Evolutionary conservation across 163 green algal species (phyloP).

Genomic region (Scenedesmus sp.): DNA sequence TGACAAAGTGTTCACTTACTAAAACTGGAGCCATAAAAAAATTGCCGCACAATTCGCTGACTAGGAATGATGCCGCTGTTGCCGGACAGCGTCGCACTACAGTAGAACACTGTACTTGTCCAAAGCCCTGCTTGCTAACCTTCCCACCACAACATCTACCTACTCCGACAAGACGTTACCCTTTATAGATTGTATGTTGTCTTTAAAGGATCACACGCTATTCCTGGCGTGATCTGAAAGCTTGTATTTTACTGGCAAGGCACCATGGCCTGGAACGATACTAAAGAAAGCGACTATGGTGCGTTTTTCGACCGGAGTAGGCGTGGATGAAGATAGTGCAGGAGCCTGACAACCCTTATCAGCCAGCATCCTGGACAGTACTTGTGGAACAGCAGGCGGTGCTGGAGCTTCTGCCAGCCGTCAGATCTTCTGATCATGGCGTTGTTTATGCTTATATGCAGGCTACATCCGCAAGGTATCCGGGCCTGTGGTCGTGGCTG

Average conservation of each 20-base stretch:
- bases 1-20: too few relatives aligned
- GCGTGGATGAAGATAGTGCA: not conserved
- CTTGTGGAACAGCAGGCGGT: not conserved
- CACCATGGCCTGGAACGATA: constrained; percentile 25
- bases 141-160: not conserved
- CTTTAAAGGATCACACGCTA: not conserved
- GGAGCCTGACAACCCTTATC: not conserved
- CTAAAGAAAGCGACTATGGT: constrained; percentile 62
- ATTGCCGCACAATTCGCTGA: too few relatives aligned
- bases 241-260: not conserved
- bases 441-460: constrained; percentile 43
- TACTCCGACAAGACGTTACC: not conserved
- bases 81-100: too few relatives aligned
- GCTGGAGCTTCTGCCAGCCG: not conserved
- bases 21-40: too few relatives aligned
- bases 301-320: not conserved
- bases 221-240: constrained; percentile 1
- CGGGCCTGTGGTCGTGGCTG: constrained; percentile 96
- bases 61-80: too few relatives aligned
- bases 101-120: too few relatives aligned
- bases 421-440: constrained; percentile 5
- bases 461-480: constrained; percentile 94
- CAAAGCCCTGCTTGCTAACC: constrained; percentile 1
- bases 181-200: not conserved
- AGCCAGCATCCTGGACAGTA: not conserved